Base-by-base conservation (phyloP, 352 stramenopile species). In the Aphanomyces stellatus region DNA sequence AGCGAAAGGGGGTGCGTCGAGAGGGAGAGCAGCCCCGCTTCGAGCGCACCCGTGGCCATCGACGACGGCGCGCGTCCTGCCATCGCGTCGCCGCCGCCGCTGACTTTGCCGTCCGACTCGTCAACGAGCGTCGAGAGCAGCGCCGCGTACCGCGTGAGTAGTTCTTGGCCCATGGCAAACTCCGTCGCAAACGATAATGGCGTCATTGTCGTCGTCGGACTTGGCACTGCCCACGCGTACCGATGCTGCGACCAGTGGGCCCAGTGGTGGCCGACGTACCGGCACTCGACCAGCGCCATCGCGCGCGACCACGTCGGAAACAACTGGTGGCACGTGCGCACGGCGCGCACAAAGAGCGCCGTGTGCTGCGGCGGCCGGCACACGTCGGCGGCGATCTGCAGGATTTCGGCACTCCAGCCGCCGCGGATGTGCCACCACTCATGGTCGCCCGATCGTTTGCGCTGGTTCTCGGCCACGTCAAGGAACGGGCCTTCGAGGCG, bases 211-310 rank as follows among this genome's bases (percentile, higher is more conserved):
- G 49, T 89, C 31, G 86, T 85, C 49, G 78, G 90, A 19, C 92
- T 72, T 59, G 91, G 82, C n/a, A n/a, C n/a, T n/a, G n/a, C n/a
- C 86, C 86, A 95, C 24, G 76, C 75, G 71, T 93, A 91, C 53
- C 73, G 71, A 41, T 86, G 81, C n/a, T 72, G 81, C 7, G 79
- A 74, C 55, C 90, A 88, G 2, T 78, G 76, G 5, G 83, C 76
- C 51, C 92, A 74, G 34, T 95, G 84, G 48, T 95, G 86, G 35
- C 80, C 88, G 2, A 92, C 86, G 33, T 90, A 95, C 11, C 86
- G 81, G 3, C 92, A 75, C 63, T 95, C 86, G 43, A 93, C 79
- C 6, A 95, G 69, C 27, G 81, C 80, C 4, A 90, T 69, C 19
- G 90, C 72, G 51, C 88, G 74, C 6, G 72, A 77, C 62, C 86